Evolutionary conservation across 345 rosid genomes (phyloP).

Genomic region (rapeseed (Brassica napus)): DNA sequence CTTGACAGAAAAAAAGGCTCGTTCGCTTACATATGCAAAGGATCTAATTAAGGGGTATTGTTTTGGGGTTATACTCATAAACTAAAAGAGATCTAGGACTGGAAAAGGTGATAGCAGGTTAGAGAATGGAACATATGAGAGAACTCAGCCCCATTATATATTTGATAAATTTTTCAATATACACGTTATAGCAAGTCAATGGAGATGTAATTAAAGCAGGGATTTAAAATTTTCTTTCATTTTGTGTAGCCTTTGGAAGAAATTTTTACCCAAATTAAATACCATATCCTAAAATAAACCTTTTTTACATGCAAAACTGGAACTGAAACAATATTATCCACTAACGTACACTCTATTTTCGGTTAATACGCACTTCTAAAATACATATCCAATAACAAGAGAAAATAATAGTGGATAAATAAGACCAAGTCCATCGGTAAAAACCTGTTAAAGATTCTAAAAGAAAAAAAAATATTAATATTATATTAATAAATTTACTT

Average conservation of each 20-base stretch:
- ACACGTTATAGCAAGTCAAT: background rate
- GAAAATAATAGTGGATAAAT: background rate
- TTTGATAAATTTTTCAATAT: no score
- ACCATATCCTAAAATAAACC: background rate
- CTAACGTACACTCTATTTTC: background rate
- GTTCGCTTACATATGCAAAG: background rate
- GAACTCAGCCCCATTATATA: no score
- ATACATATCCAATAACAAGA: background rate
- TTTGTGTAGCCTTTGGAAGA: no score
- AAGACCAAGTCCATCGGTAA: no score
- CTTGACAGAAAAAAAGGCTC: background rate
- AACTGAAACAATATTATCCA: background rate
- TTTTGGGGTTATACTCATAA: background rate
- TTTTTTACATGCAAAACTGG: background rate
- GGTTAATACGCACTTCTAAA: background rate
- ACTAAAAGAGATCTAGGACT: no score
- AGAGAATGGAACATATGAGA: no score
- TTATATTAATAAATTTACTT: no score
- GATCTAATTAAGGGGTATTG: background rate
- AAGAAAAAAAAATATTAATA: no score
- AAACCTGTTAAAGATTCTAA: no score
- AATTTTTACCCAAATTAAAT: background rate
- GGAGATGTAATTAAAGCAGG: background rate
- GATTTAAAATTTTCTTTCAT: no score
- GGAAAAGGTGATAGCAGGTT: no score